A percentile compares a stretch with the other conserved stretches of the same genome.
phyloP scores from a whole-genome alignment of 768 basidiomycete species.

The Russula brevipes region DNA sequence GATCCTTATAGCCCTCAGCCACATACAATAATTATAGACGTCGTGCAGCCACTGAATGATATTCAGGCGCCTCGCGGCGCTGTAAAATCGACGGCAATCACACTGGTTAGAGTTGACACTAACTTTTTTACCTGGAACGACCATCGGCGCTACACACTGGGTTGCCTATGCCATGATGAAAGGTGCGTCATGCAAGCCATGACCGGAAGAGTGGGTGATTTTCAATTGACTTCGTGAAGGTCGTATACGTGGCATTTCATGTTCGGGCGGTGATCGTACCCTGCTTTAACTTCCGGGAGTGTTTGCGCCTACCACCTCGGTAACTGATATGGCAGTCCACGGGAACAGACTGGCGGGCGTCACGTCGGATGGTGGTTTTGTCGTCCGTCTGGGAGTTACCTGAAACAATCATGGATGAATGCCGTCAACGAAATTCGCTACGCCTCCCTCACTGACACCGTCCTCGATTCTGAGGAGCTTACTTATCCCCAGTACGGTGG shows the following conservation, averaged over 20 bases:
- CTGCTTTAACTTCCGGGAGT: slow-evolving; percentile 64
- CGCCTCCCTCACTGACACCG: too few relatives aligned
- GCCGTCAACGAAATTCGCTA: too few relatives aligned
- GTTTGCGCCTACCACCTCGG: slow-evolving; percentile 57
- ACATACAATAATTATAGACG: slow-evolving; percentile 71
- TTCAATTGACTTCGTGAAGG: slow-evolving; percentile 35
- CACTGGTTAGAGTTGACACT: slow-evolving; percentile 79
- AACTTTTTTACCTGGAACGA: slow-evolving; percentile 80
- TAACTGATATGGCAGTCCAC: slow-evolving; percentile 82
- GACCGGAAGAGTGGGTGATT: background rate
- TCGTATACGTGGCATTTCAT: slow-evolving; percentile 82
- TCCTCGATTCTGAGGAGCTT: too few relatives aligned
- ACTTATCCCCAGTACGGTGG: too few relatives aligned
- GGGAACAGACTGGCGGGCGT: slow-evolving; percentile 80
- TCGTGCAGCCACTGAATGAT: slow-evolving; percentile 64
- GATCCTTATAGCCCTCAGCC: slow-evolving; percentile 45
- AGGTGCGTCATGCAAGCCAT: slow-evolving; percentile 37
- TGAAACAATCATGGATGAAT: too few relatives aligned
- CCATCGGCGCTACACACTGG: slow-evolving; percentile 88
- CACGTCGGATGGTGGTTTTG: slow-evolving; percentile 83
- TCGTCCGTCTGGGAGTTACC: too few relatives aligned
- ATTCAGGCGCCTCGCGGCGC: slow-evolving; percentile 69
- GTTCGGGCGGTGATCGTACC: slow-evolving; percentile 83
- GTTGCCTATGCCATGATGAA: slow-evolving; percentile 91
- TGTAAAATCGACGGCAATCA: slow-evolving; percentile 87